Evolutionary conservation across 345 rosid genomes (phyloP).

Genomic region (Gossypium thurberi): DNA sequence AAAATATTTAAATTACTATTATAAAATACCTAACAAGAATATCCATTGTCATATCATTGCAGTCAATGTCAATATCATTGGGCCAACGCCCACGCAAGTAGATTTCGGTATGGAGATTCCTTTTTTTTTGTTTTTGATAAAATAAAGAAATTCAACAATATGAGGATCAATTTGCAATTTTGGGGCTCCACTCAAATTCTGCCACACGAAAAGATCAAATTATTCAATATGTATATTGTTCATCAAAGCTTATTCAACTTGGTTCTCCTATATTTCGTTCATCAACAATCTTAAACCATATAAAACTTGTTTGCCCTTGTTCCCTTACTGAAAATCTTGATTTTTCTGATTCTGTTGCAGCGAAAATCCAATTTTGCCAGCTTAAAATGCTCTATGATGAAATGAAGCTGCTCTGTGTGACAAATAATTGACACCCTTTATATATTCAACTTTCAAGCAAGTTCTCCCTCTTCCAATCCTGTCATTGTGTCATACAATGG

Average conservation of each 20-base stretch:
- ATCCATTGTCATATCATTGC: too few relatives aligned
- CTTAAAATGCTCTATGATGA: neutral
- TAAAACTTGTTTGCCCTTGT: neutral
- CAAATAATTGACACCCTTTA: neutral
- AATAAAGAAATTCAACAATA: too few relatives aligned
- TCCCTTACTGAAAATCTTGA: neutral
- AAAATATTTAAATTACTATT: too few relatives aligned
- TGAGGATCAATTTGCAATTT: neutral
- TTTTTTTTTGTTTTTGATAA: too few relatives aligned
- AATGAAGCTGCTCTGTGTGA: neutral
- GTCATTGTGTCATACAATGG: slow-evolving; percentile 81
- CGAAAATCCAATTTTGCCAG: neutral
- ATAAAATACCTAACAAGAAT: too few relatives aligned
- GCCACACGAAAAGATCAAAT: neutral
- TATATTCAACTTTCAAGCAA: slow-evolving; percentile 3
- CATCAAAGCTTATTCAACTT: neutral
- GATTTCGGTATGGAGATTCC: neutral
- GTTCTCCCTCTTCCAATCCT: slow-evolving; percentile 65
- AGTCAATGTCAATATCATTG: neutral
- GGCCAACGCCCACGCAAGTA: neutral
- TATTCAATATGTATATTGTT: neutral
- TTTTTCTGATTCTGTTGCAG: neutral
- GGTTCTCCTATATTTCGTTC: neutral
- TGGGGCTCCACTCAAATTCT: neutral
- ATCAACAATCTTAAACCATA: neutral